These are phyloP conservation scores for Nadsonia starkeyi-henricii DNA, from an alignment of 1,139 yeast genomes.

Conservation along the genomic window DNA sequence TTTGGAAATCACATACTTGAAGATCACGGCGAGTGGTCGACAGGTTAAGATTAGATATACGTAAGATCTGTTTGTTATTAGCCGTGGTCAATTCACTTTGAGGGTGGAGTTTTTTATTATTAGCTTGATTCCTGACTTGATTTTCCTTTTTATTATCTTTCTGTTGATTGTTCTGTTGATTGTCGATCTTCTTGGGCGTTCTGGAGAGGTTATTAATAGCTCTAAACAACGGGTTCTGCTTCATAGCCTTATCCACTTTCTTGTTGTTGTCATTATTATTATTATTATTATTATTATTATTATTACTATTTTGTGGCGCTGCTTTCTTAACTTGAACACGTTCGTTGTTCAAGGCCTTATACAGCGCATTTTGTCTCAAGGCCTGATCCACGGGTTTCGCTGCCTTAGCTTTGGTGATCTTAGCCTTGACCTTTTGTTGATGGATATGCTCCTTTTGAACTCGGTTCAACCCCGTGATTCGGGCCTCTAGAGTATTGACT, in stretches of 20 bases:
- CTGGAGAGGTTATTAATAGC: slow-evolving; percentile 8
- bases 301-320: slow-evolving; percentile 2
- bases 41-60: neutral
- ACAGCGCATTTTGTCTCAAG: neutral
- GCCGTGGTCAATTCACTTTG: neutral
- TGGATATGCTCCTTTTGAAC: no score
- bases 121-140: no score
- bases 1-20: neutral
- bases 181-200: neutral
- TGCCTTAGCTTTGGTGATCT: neutral
- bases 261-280: no score
- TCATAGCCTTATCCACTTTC: slow-evolving; percentile 1
- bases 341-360: neutral
- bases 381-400: neutral
- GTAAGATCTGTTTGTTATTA: neutral
- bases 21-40: neutral
- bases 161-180: no score
- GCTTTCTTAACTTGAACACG: no score
- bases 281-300: no score
- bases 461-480: neutral
- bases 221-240: slow-evolving; percentile 9
- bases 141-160: no score
- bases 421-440: no score
- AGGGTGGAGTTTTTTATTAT: no score
- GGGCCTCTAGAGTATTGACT: neutral